Conservation (phyloP, 2,329 filamentous ascomycete genomes). For the Diaporthe helianthi region DNA sequence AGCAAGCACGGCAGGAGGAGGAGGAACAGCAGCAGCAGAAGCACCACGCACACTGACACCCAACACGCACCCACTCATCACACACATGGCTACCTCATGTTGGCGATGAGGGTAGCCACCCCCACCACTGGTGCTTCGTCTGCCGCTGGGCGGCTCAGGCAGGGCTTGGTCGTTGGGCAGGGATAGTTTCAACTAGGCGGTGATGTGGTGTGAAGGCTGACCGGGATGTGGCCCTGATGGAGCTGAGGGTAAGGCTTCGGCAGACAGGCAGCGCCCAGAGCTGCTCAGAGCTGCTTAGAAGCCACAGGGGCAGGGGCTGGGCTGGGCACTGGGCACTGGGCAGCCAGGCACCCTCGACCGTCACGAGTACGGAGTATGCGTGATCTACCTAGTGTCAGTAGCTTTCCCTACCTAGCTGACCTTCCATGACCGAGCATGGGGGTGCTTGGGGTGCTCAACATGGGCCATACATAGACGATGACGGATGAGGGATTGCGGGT, state of each 20-base stretch:
- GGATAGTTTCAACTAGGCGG: constrained; percentile 11
- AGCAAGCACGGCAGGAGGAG: background rate
- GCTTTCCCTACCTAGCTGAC: constrained; percentile 11
- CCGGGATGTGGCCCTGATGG: constrained; percentile 24
- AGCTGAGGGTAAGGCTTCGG: constrained; percentile 24
- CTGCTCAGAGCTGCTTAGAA: too few species aligned
- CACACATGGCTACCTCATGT: background rate
- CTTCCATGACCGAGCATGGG: constrained; percentile 10
- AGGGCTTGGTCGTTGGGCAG: constrained; percentile 23
- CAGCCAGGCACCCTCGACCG: background rate
- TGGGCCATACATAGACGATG: background rate
- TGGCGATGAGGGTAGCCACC: constrained; percentile 22
- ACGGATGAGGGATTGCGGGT: constrained; percentile 1
- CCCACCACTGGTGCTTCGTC: constrained; percentile 8
- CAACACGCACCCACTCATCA: background rate
- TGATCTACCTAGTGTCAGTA: background rate
- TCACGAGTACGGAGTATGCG: constrained; percentile 13
- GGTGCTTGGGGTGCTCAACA: background rate
- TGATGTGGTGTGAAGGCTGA: constrained; percentile 25
- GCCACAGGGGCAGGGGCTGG: constrained; percentile 8
- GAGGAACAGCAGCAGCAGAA: background rate
- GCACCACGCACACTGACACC: background rate
- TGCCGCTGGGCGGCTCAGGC: constrained; percentile 23
- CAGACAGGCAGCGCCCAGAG: constrained; percentile 1
- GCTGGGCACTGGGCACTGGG: too few species aligned